These are phyloP conservation scores for Microcos paniculata DNA, from an alignment of 345 rosid species.

Conservation along the genomic window DNA sequence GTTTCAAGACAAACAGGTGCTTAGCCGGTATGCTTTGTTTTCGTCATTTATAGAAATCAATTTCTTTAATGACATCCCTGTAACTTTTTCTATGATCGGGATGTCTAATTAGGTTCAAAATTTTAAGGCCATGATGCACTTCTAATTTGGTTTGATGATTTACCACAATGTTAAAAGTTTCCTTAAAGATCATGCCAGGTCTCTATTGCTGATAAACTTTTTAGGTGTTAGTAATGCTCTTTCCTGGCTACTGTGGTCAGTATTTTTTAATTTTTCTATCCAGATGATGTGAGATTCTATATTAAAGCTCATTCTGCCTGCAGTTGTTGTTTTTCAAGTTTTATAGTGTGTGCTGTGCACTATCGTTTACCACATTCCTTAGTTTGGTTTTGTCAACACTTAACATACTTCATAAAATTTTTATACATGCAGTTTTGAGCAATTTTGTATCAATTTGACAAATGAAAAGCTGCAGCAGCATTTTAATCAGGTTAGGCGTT, in stretches of 20 bases:
- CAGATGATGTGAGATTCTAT: background rate
- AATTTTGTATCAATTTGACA: slow-evolving; percentile 97
- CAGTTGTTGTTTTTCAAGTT: slow-evolving; percentile 1
- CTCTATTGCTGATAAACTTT: background rate
- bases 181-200: background rate
- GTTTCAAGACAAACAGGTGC: slow-evolving; percentile 99
- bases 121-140: background rate
- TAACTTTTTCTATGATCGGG: background rate
- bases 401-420: slow-evolving; percentile 17
- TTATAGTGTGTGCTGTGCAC: slow-evolving; percentile 2
- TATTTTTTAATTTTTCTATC: background rate
- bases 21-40: slow-evolving; percentile 84
- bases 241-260: slow-evolving; percentile 5
- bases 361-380: background rate
- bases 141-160: background rate
- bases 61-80: slow-evolving; percentile 17
- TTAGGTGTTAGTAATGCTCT: background rate
- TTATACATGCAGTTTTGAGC: slow-evolving; percentile 78
- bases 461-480: slow-evolving; percentile 99
- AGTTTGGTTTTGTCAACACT: slow-evolving; percentile 4
- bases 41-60: slow-evolving; percentile 32
- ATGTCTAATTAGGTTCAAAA: slow-evolving; percentile 9
- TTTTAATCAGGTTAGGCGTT: slow-evolving; percentile 83
- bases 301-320: slow-evolving; percentile 1
- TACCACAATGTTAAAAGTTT: background rate